A percentile compares a stretch with the other conserved stretches of the same genome.
These are phyloP conservation scores for Coemansia guatemalensis DNA, from an alignment of 192 early-diverging fungal genomes.

Conservation along the genomic window DNA sequence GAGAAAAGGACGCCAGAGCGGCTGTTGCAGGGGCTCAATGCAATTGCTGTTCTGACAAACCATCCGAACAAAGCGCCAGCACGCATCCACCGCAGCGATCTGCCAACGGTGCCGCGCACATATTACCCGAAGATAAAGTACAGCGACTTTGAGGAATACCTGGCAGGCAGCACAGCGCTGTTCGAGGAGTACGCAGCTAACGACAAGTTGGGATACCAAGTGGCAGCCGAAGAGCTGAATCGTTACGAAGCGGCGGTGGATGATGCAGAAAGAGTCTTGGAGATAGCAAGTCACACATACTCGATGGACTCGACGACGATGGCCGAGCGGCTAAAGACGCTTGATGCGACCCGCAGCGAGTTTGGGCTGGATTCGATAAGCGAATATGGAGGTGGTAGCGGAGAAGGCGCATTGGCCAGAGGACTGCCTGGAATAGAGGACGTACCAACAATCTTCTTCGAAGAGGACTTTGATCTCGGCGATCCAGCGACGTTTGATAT, in stretches of 20 bases:
- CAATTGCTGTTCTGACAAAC: slow-evolving; percentile 53
- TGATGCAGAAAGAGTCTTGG: slow-evolving; percentile 38
- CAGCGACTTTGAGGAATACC: slow-evolving; percentile 86
- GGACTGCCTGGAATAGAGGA: slow-evolving; percentile 70
- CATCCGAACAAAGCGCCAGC: slow-evolving; percentile 50
- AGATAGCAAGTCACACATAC: slow-evolving; percentile 48
- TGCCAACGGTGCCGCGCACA: slow-evolving; percentile 52
- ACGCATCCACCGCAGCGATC: slow-evolving; percentile 52
- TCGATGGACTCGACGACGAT: slow-evolving; percentile 55
- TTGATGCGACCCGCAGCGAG: slow-evolving; percentile 54
- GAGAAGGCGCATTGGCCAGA: slow-evolving; percentile 8
- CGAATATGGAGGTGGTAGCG: slow-evolving; percentile 34
- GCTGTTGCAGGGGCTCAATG: slow-evolving; percentile 36
- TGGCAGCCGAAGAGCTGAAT: slow-evolving; percentile 51
- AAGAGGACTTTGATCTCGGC: slow-evolving; percentile 79
- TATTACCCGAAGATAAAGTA: slow-evolving; percentile 58
- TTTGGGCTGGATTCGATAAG: slow-evolving; percentile 55
- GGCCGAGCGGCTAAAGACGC: slow-evolving; percentile 49
- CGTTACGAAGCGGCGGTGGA: slow-evolving; percentile 56
- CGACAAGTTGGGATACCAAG: slow-evolving; percentile 49
- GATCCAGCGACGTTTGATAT: slow-evolving; percentile 87
- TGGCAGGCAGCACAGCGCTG: slow-evolving; percentile 66
- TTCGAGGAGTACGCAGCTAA: slow-evolving; percentile 83
- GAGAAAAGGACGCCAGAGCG: background rate
- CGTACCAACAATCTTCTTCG: slow-evolving; percentile 88